Evolutionary conservation across 2,329 filamentous ascomycete genomes (phyloP), one percentile per base, ranked within the genome.

Genomic region (Ceratocystis harringtonii): DNA sequence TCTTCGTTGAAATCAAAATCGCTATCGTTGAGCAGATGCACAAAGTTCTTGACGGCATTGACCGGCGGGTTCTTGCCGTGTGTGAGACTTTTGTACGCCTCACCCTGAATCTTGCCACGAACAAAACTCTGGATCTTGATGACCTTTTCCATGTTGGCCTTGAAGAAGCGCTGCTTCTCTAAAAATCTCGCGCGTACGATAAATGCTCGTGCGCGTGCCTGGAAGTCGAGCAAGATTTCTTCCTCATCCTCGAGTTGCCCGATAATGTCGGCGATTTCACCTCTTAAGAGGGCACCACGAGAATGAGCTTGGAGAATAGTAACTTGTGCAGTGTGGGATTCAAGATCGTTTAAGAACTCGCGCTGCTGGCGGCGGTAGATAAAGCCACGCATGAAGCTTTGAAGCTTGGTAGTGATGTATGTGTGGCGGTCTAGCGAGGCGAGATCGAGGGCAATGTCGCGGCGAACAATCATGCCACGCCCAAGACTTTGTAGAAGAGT

Each of bases 1-100:
- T 99, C 94, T 74, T 97, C 92, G 73, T 99, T 95, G 76, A 99
- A 99, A 73, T 99, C 94, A 71, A 99, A 96, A 72, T 96, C 92
- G 71, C 91, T 97, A 75, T 99, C 94, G 72, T 97, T 99, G 66
- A 99, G 84, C 45, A 99, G 81, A 74, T 99, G 94, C 1, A 99
- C 91, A 73, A 99, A 99, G 73, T 95, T 95, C 79, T 97, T 96
- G 73, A 99, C 90, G 0, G 95, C 96, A 48, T 90, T 90, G 67
- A 99, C 91, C 0, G 94, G 94, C 28, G 94, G 94, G 72, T 97
- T 97, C 77, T 96, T 96, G 68, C 94, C 95, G 41, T 86, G 92
- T 1, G 92, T 97, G 69, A 99, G 80, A 73, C 90, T 96, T 81
- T 96, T 96, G 80, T 99, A 99, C 1, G 94, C 94, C 76, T 99